Percentiles rank a stretch among this genome's conserved stretches.
phyloP scores from a whole-genome alignment of 306 rosid species.

The Malus sylvestris region DNA sequence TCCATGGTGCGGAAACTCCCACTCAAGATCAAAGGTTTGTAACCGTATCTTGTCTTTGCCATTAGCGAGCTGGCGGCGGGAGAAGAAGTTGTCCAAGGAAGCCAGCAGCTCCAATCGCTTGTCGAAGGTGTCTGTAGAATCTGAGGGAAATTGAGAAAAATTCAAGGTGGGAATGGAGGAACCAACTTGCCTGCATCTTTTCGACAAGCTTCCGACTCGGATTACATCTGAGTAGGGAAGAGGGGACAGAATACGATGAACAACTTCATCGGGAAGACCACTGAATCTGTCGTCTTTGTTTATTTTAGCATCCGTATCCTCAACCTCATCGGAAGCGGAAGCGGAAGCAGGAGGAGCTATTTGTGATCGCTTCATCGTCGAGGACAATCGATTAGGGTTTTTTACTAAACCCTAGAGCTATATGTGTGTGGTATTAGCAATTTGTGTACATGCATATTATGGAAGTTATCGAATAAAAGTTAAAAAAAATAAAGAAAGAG shows the following conservation, averaged over 20 bases:
- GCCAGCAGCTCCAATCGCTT: not conserved
- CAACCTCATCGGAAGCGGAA: not conserved
- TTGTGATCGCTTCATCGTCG: no score
- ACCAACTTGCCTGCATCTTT: not conserved
- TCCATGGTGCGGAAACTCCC: not conserved
- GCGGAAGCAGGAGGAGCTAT: no score
- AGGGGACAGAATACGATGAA: not conserved
- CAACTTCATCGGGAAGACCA: not conserved
- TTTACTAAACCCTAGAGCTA: no score
- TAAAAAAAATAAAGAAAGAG: not conserved
- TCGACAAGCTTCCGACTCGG: not conserved
- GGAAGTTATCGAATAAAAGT: no score
- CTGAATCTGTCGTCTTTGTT: not conserved
- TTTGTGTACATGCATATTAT: no score
- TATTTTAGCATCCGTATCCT: not conserved
- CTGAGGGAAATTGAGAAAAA: not conserved
- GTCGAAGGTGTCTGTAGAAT: not conserved
- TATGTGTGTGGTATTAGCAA: no score
- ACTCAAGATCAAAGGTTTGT: not conserved
- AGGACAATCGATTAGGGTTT: no score
- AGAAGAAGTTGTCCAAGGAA: not conserved
- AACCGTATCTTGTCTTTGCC: not conserved
- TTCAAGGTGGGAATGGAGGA: not conserved
- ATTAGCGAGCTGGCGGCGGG: no score
- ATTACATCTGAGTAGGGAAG: not conserved